These are phyloP conservation scores for Diaporthe sp. DNA, from an alignment of 2,329 filamentous ascomycete genomes.

Conservation along the genomic window DNA sequence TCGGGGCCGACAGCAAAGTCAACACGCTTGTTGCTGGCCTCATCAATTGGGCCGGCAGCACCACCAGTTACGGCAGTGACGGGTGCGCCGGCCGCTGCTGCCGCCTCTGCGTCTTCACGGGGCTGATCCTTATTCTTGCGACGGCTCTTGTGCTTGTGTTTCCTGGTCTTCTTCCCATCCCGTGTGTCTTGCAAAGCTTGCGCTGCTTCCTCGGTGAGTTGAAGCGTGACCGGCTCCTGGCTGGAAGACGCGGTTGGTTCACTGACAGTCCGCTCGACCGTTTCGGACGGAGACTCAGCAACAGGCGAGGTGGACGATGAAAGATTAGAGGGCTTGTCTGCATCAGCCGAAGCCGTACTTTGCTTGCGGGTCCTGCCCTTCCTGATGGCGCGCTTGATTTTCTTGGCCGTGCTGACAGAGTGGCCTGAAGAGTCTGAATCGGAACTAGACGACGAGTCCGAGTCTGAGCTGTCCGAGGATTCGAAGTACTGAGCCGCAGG, in stretches of 20 bases:
- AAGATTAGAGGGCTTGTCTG: slow-evolving; percentile 46
- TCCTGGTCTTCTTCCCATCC: slow-evolving; percentile 36
- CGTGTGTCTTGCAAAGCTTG: slow-evolving; percentile 33
- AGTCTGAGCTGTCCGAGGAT: slow-evolving; percentile 53
- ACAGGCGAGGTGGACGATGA: slow-evolving; percentile 12
- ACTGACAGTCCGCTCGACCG: slow-evolving; percentile 34
- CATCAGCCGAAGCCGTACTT: slow-evolving; percentile 62
- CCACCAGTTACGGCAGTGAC: not conserved
- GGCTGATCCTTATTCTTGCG: slow-evolving; percentile 43
- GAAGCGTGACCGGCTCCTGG: slow-evolving; percentile 25
- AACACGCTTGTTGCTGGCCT: slow-evolving; percentile 51
- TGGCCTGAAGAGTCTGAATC: slow-evolving; percentile 67
- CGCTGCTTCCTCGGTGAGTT: slow-evolving; percentile 32
- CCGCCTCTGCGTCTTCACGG: slow-evolving; percentile 24
- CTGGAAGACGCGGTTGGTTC: slow-evolving; percentile 32
- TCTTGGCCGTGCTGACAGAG: slow-evolving; percentile 61
- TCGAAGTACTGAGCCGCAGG: slow-evolving; percentile 75
- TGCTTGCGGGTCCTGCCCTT: slow-evolving; percentile 73
- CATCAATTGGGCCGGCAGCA: slow-evolving; percentile 21
- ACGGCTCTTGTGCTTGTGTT: slow-evolving; percentile 29
- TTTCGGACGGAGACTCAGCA: slow-evolving; percentile 1
- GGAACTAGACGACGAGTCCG: slow-evolving; percentile 56
- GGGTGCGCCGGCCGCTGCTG: not conserved
- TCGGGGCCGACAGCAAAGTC: slow-evolving; percentile 53
- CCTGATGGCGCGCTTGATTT: slow-evolving; percentile 70